phyloP scores from a whole-genome alignment of 2,329 filamentous ascomycete species.

The Metarhizium robertsii region DNA sequence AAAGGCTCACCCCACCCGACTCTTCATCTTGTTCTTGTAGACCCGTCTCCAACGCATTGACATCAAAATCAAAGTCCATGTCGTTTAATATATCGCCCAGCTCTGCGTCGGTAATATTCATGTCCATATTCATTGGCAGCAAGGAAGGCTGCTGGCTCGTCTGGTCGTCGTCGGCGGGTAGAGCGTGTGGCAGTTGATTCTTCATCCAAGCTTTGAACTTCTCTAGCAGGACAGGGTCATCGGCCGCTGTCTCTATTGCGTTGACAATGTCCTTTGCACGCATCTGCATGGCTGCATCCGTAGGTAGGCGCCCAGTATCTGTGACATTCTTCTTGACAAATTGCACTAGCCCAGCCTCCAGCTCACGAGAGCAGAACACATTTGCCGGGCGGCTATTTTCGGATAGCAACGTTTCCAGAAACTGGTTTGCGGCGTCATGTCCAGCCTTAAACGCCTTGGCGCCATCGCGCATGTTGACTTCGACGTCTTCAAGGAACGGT shows the following conservation, averaged over 20 bases:
- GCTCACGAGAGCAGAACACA: conserved; percentile 49
- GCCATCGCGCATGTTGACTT: conserved; percentile 24
- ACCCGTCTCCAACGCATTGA: conserved; percentile 5
- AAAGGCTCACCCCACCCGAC: conserved; percentile 19
- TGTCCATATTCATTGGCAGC: conserved; percentile 21
- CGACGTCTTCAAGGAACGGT: conserved; percentile 22
- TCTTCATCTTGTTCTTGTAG: conserved; percentile 19
- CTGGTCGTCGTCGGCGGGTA: conserved; percentile 1
- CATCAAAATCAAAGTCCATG: conserved; percentile 4
- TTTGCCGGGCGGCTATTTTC: conserved; percentile 36
- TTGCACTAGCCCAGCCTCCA: conserved; percentile 43
- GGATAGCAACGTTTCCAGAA: conserved; percentile 31
- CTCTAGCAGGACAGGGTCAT: conserved; percentile 40
- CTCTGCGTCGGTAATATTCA: conserved; percentile 23
- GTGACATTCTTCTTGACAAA: conserved; percentile 35
- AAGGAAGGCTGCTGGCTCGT: conserved; percentile 5
- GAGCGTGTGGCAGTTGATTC: conserved; percentile 15
- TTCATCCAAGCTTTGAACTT: conserved; percentile 43
- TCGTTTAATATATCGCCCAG: conserved; percentile 1
- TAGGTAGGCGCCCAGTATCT: conserved; percentile 32
- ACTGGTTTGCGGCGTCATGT: conserved; percentile 37
- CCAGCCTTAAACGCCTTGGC: conserved; percentile 33
- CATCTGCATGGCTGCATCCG: conserved; percentile 35
- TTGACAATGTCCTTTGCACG: conserved; percentile 40
- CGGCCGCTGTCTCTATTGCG: conserved; percentile 39